Conservation (phyloP, 768 basidiomycete genomes). For the Serpula lacrymans region DNA sequence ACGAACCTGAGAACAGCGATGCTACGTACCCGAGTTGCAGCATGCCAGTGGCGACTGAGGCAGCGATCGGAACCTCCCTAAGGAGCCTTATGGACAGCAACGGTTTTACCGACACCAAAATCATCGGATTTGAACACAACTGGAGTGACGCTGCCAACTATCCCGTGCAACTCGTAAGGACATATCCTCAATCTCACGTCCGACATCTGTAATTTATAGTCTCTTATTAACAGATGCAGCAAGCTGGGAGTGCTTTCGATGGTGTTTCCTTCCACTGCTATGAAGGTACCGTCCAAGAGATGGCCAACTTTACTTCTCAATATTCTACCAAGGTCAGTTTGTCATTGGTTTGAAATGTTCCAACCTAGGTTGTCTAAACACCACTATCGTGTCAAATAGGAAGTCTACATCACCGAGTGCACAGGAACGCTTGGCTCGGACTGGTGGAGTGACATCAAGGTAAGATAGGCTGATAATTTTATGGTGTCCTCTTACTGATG, state of each 20-base stretch:
- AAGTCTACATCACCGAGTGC: constrained; percentile 58
- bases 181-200: not conserved
- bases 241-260: constrained; percentile 50
- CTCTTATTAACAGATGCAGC: constrained; percentile 44
- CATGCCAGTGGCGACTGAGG: constrained; percentile 54
- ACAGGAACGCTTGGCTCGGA: constrained; percentile 61
- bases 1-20: constrained; percentile 52
- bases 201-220: too few relatives aligned
- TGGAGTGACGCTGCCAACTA: constrained; percentile 67
- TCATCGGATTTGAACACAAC: constrained; percentile 73
- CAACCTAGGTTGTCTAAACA: not conserved
- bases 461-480: constrained; percentile 17
- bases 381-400: constrained; percentile 12
- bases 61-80: constrained; percentile 52
- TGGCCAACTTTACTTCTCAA: constrained; percentile 51
- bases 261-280: constrained; percentile 79
- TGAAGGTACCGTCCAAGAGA: constrained; percentile 47
- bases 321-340: constrained; percentile 48
- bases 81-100: constrained; percentile 60
- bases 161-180: constrained; percentile 50
- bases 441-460: constrained; percentile 83
- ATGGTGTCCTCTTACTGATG: too few relatives aligned
- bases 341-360: not conserved
- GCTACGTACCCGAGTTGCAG: constrained; percentile 66
- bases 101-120: constrained; percentile 53